A percentile compares a stretch with the other conserved stretches of the same genome.
These are phyloP conservation scores for Scleroderma citrinum DNA, from an alignment of 768 basidiomycete species.

Conservation along the genomic window DNA sequence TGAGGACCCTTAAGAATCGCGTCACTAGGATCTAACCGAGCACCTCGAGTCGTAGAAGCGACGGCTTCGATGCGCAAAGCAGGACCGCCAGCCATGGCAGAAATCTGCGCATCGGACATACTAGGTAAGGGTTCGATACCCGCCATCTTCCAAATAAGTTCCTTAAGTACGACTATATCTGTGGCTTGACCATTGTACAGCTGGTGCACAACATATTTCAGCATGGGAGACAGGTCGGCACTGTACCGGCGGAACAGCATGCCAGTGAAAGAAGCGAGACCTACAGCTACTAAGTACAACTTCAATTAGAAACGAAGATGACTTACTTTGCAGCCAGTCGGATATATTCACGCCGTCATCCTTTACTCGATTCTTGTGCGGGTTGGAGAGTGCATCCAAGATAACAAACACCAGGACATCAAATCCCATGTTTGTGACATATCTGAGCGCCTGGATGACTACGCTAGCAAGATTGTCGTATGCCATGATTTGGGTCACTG, in stretches of 20 bases:
- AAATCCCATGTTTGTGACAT: constrained; percentile 89
- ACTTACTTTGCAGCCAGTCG: constrained; percentile 89
- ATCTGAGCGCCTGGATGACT: constrained; percentile 83
- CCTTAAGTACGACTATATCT: constrained; percentile 87
- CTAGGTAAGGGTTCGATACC: constrained; percentile 89
- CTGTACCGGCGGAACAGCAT: constrained; percentile 85
- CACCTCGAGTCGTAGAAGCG: constrained; percentile 72
- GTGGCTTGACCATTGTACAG: constrained; percentile 76
- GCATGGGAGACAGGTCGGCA: constrained; percentile 74
- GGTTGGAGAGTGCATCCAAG: constrained; percentile 82
- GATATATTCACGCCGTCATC: constrained; percentile 87
- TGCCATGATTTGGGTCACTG: constrained; percentile 90
- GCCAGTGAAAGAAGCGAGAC: constrained; percentile 89
- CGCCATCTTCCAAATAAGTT: constrained; percentile 93
- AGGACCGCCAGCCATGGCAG: constrained; percentile 88
- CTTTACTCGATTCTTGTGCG: constrained; percentile 76
- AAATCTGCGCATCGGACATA: constrained; percentile 81
- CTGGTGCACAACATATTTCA: constrained; percentile 91
- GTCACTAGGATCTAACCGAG: constrained; percentile 62
- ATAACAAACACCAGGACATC: constrained; percentile 88
- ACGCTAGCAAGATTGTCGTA: constrained; percentile 92
- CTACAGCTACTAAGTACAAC: constrained; percentile 37
- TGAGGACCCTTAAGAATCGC: constrained; percentile 59
- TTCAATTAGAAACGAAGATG: not conserved
- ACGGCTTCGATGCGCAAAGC: constrained; percentile 83